phyloP scores from a whole-genome alignment of 805 yeast genomes.

The Gaillardinia entomophila region DNA sequence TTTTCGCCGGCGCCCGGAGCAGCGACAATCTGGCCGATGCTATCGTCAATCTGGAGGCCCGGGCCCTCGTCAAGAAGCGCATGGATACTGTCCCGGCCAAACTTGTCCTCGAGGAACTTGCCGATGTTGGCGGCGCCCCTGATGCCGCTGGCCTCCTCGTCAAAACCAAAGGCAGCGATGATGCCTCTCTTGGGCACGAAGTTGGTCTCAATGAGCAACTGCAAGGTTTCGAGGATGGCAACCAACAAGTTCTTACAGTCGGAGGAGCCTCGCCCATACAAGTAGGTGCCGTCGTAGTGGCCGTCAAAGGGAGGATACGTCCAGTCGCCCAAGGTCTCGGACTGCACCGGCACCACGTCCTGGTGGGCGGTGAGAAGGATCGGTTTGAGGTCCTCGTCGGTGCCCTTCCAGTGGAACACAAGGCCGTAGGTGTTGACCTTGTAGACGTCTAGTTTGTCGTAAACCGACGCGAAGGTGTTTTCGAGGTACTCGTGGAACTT shows the following conservation, averaged over 20 bases:
- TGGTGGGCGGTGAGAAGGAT: slow-evolving; percentile 13
- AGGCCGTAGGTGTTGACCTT: slow-evolving; percentile 12
- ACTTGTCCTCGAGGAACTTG: slow-evolving; percentile 7
- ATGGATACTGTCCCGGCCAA: slow-evolving; percentile 10
- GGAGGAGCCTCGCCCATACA: slow-evolving; percentile 13
- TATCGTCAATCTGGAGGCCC: slow-evolving; percentile 22
- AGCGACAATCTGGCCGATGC: slow-evolving; percentile 53
- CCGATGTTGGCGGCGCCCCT: slow-evolving; percentile 10
- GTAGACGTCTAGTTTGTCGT: slow-evolving; percentile 7
- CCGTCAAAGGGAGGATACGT: slow-evolving; percentile 15
- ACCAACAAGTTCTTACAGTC: slow-evolving; percentile 13
- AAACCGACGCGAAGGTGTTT: slow-evolving; percentile 9
- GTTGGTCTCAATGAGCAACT: slow-evolving; percentile 9
- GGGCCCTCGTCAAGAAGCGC: slow-evolving; percentile 25
- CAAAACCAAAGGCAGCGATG: slow-evolving; percentile 13
- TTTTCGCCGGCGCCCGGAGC: slow-evolving; percentile 42
- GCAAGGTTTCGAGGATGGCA: slow-evolving; percentile 11
- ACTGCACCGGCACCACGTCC: slow-evolving; percentile 15
- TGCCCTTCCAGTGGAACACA: slow-evolving; percentile 12
- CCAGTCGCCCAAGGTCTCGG: slow-evolving; percentile 13
- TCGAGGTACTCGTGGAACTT: slow-evolving; percentile 10
- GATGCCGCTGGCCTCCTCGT: slow-evolving; percentile 13
- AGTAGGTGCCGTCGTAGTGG: slow-evolving; percentile 9
- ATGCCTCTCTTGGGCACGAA: slow-evolving; percentile 9
- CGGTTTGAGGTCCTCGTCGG: slow-evolving; percentile 9